A percentile compares a stretch with the other conserved stretches of the same genome.
phyloP scores from a whole-genome alignment of 2,329 filamentous ascomycete species.

The Aspergillus pseudoterreus region DNA sequence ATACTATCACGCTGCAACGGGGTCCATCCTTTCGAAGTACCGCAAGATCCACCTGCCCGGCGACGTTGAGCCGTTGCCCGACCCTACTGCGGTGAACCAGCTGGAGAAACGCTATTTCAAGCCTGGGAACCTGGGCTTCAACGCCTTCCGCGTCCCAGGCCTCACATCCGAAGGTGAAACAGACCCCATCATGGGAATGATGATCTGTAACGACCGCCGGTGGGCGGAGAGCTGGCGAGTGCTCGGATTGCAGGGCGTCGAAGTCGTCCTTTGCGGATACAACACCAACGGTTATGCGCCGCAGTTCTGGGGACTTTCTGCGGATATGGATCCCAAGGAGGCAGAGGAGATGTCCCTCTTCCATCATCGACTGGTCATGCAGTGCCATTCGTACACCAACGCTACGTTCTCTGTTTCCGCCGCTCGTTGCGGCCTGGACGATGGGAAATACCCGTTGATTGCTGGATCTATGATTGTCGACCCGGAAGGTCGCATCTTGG shows the following conservation, averaged over 20 bases:
- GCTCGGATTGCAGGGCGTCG: slow-evolving; percentile 50
- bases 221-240: slow-evolving; percentile 54
- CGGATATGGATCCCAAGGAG: slow-evolving; percentile 42
- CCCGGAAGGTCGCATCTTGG: slow-evolving; percentile 50
- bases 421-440: slow-evolving; percentile 50
- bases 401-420: slow-evolving; percentile 49
- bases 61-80: slow-evolving; percentile 48
- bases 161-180: slow-evolving; percentile 34
- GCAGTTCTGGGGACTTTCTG: slow-evolving; percentile 41
- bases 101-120: slow-evolving; percentile 56
- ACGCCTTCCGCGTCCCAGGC: slow-evolving; percentile 50
- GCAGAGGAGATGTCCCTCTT: slow-evolving; percentile 49
- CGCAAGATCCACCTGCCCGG: slow-evolving; percentile 56
- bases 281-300: slow-evolving; percentile 51
- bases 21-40: slow-evolving; percentile 49
- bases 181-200: slow-evolving; percentile 53
- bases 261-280: slow-evolving; percentile 49
- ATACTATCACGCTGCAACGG: slow-evolving; percentile 48
- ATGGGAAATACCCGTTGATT: slow-evolving; percentile 50
- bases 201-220: slow-evolving; percentile 55
- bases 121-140: slow-evolving; percentile 52
- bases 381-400: slow-evolving; percentile 53
- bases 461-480: slow-evolving; percentile 48
- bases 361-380: slow-evolving; percentile 51
- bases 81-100: slow-evolving; percentile 50